A percentile compares a stretch with the other conserved stretches of the same genome.
phyloP scores from a whole-genome alignment of 805 yeast genomes.

The Metschnikowia gruessii region DNA sequence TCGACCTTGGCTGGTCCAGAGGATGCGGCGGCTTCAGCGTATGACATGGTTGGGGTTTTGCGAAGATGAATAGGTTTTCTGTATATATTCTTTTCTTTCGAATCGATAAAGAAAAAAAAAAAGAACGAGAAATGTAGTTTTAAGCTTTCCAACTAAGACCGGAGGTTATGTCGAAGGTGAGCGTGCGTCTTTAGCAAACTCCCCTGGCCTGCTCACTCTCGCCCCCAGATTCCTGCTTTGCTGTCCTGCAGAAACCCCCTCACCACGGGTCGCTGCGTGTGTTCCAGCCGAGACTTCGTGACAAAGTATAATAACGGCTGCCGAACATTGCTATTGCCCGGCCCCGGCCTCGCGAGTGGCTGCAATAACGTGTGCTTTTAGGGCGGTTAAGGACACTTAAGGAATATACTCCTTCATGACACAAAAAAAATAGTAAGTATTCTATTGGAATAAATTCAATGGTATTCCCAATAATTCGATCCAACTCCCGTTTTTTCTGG shows the following conservation, averaged over 20 bases:
- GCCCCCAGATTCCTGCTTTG: conserved; percentile 20
- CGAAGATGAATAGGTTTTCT: conserved; percentile 4
- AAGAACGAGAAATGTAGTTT: not conserved
- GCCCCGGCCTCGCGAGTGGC: too few species aligned
- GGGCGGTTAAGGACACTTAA: too few species aligned
- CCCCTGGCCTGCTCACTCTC: conserved; percentile 11
- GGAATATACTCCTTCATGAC: too few species aligned
- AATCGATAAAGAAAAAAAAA: not conserved
- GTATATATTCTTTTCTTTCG: not conserved
- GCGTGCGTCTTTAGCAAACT: conserved; percentile 10
- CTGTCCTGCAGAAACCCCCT: conserved; percentile 15
- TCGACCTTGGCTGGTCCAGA: conserved; percentile 34
- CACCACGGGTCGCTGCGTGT: not conserved
- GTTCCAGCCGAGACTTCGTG: not conserved
- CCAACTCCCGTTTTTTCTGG: too few species aligned
- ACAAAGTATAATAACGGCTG: not conserved
- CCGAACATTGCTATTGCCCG: conserved; percentile 4
- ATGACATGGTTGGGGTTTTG: conserved; percentile 16
- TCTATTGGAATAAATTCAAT: too few species aligned
- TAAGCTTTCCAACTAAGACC: not conserved
- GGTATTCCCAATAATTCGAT: too few species aligned
- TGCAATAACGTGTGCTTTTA: too few species aligned
- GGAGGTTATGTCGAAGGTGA: not conserved
- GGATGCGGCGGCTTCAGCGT: conserved; percentile 44
- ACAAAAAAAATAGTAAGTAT: too few species aligned